Conservation (phyloP, 2,329 filamentous ascomycete genomes). For the Cladosporium halotolerans region DNA sequence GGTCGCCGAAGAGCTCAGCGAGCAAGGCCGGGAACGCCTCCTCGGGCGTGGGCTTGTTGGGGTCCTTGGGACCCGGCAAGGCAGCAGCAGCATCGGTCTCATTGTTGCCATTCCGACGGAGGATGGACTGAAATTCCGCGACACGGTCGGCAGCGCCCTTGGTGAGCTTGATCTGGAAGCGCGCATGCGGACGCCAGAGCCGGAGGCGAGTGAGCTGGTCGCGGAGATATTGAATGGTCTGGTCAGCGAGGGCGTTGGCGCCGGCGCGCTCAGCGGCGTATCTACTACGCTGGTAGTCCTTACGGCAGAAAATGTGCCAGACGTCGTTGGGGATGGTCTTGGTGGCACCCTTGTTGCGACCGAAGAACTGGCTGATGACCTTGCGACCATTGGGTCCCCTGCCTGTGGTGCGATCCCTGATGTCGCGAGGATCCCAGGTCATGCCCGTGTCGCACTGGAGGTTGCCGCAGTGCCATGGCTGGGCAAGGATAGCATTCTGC, state of each 20-base stretch:
- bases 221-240: constrained; percentile 16
- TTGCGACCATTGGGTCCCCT: constrained; percentile 46
- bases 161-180: constrained; percentile 24
- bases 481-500: background rate
- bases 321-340: constrained; percentile 60
- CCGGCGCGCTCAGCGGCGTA: constrained; percentile 20
- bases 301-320: constrained; percentile 73
- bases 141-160: constrained; percentile 21
- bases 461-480: constrained; percentile 19
- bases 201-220: constrained; percentile 24
- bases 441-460: constrained; percentile 18
- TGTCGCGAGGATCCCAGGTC: constrained; percentile 17
- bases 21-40: constrained; percentile 16
- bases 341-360: constrained; percentile 74
- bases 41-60: constrained; percentile 16
- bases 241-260: background rate
- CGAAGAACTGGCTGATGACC: constrained; percentile 74
- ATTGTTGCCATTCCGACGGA: constrained; percentile 18
- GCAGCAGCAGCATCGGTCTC: constrained; percentile 12
- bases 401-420: constrained; percentile 7
- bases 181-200: constrained; percentile 27
- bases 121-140: constrained; percentile 14
- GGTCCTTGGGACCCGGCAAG: constrained; percentile 13
- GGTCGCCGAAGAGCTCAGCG: constrained; percentile 18
- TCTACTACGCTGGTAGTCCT: constrained; percentile 65